A percentile compares a stretch with the other conserved stretches of the same genome.
phyloP scores from a whole-genome alignment of 805 yeast species.

The Jamesozyma spencerorum region DNA sequence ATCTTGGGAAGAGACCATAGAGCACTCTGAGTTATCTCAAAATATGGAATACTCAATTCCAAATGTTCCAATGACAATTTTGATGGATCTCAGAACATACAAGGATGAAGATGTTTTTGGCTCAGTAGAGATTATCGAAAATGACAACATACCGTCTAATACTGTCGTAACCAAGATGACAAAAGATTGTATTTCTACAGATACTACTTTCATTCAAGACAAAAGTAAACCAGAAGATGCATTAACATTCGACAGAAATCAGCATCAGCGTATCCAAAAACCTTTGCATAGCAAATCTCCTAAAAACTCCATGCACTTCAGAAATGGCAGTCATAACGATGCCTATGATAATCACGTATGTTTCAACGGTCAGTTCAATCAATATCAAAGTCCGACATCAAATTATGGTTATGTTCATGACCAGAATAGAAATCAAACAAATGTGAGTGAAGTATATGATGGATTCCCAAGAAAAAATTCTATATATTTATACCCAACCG shows the following conservation, averaged over 20 bases:
- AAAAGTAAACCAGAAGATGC: not conserved
- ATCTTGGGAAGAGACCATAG: not conserved
- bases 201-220: not conserved
- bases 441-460: not conserved
- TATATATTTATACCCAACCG: not conserved
- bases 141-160: not conserved
- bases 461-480: not conserved
- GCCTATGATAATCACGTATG: too few species aligned
- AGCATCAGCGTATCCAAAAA: not conserved
- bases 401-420: not conserved
- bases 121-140: constrained; percentile 4
- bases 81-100: constrained; percentile 15
- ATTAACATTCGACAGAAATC: not conserved
- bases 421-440: not conserved
- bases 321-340: too few species aligned
- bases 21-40: not conserved
- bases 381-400: not conserved
- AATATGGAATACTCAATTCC: constrained; percentile 10
- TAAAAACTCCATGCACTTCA: not conserved
- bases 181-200: not conserved
- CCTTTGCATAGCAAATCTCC: not conserved
- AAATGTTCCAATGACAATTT: constrained; percentile 16
- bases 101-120: constrained; percentile 12
- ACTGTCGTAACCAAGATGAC: constrained; percentile 1
- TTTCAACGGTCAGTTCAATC: too few species aligned